Evolutionary conservation across 78 protist species (phyloP).

Genomic region (Dictyostelium brefeldianum): DNA sequence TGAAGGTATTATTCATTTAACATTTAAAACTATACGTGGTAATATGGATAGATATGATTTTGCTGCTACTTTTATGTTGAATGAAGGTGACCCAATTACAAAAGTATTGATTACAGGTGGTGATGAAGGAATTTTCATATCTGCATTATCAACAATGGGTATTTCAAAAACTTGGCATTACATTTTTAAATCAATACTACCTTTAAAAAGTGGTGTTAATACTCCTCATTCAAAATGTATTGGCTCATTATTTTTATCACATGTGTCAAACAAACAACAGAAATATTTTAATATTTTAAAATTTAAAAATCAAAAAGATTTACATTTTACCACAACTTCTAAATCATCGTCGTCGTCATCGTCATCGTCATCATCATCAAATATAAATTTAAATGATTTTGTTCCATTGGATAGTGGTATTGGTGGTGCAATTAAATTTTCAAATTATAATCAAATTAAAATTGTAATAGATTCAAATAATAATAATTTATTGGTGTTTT

Average conservation of each 20-base stretch:
- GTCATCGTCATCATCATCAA: too few species aligned
- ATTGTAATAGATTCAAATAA: neutral
- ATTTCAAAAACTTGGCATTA: slow-evolving; percentile 56
- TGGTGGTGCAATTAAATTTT: neutral
- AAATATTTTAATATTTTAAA: slow-evolving; percentile 5
- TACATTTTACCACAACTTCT: slow-evolving; percentile 11
- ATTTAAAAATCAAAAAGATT: slow-evolving; percentile 19
- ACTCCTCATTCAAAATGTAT: slow-evolving; percentile 2
- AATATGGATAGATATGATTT: slow-evolving; percentile 5
- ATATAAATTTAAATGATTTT: neutral
- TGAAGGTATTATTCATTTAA: neutral
- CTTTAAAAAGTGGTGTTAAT: neutral
- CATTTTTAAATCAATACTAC: neutral
- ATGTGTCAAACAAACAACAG: neutral
- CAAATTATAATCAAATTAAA: slow-evolving; percentile 5
- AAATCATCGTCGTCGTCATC: neutral
- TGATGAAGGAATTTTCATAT: slow-evolving; percentile 50
- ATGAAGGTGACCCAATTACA: slow-evolving; percentile 8
- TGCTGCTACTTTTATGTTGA: neutral
- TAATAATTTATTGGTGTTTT: neutral
- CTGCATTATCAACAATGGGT: neutral
- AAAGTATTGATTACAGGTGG: slow-evolving; percentile 37
- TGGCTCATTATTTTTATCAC: neutral
- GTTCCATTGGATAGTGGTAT: too few species aligned
- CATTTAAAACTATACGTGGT: neutral